Conservation (phyloP, 2,329 filamentous ascomycete species). For the Colletotrichum tanaceti region DNA sequence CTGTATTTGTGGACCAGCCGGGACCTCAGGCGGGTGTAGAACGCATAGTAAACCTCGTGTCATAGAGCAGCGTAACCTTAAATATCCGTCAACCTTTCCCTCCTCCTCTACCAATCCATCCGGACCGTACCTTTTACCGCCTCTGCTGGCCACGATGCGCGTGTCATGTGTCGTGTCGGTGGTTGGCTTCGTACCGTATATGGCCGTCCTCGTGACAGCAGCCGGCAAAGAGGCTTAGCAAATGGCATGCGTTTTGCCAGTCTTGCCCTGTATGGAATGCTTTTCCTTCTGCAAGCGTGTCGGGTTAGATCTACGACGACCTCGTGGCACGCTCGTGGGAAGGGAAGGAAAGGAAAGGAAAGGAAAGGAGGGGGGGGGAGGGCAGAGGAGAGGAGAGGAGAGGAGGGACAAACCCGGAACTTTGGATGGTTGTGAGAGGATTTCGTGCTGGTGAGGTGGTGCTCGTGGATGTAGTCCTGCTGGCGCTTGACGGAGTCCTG, state of each 20-base stretch:
- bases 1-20: not conserved
- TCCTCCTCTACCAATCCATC: not conserved
- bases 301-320: conserved; percentile 18
- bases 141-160: conserved; percentile 3
- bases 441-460: conserved; percentile 65
- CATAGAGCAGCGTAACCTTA: too few species aligned
- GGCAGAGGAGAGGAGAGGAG: conserved; percentile 12
- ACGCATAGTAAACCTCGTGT: not conserved
- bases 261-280: conserved; percentile 90
- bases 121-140: not conserved
- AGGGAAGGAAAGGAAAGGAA: too few species aligned
- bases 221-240: conserved; percentile 67
- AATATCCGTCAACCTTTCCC: not conserved
- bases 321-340: conserved; percentile 15
- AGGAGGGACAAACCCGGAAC: conserved; percentile 57
- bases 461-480: conserved; percentile 71
- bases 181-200: conserved; percentile 19
- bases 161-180: conserved; percentile 21
- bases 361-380: too few species aligned
- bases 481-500: conserved; percentile 75
- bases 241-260: conserved; percentile 88
- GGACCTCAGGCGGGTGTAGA: not conserved
- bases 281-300: conserved; percentile 69
- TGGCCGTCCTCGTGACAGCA: conserved; percentile 24
- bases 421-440: conserved; percentile 63